phyloP scores from a whole-genome alignment of 2,329 filamentous ascomycete genomes.

The Aspergillus terreus region DNA sequence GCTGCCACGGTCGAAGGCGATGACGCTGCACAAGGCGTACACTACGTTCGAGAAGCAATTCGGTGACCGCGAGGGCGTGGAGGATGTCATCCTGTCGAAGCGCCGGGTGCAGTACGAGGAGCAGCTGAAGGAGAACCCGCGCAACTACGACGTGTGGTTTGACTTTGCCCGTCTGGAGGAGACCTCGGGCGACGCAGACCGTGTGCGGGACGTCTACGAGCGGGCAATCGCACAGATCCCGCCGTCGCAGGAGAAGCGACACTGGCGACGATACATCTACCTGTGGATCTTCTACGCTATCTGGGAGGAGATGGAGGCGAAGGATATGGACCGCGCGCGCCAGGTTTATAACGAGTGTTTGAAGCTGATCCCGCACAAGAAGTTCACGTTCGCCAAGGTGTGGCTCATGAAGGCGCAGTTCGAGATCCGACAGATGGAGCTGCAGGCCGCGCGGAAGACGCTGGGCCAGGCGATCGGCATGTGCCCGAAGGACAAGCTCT shows the following conservation, averaged over 20 bases:
- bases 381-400: slow-evolving; percentile 95
- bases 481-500: slow-evolving; percentile 94
- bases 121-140: slow-evolving; percentile 85
- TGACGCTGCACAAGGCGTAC: slow-evolving; percentile 84
- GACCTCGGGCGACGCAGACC: slow-evolving; percentile 72
- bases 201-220: slow-evolving; percentile 90
- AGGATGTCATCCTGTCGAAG: slow-evolving; percentile 94
- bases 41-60: slow-evolving; percentile 98
- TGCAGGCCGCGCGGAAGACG: slow-evolving; percentile 78
- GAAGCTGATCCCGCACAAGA: slow-evolving; percentile 86
- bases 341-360: slow-evolving; percentile 91
- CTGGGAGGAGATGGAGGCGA: slow-evolving; percentile 85
- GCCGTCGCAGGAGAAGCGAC: slow-evolving; percentile 91
- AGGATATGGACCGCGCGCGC: slow-evolving; percentile 71
- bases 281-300: slow-evolving; percentile 97
- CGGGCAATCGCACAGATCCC: slow-evolving; percentile 92
- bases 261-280: slow-evolving; percentile 97
- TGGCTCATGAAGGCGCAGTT: slow-evolving; percentile 95
- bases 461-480: slow-evolving; percentile 86
- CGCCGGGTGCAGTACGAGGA: slow-evolving; percentile 91
- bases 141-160: slow-evolving; percentile 97
- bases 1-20: slow-evolving; percentile 80
- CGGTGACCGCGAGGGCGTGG: slow-evolving; percentile 86
- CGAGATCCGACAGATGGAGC: slow-evolving; percentile 80
- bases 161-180: slow-evolving; percentile 92